phyloP scores from a whole-genome alignment of 2,329 filamentous ascomycete genomes.

The Stenocarpella maydis region DNA sequence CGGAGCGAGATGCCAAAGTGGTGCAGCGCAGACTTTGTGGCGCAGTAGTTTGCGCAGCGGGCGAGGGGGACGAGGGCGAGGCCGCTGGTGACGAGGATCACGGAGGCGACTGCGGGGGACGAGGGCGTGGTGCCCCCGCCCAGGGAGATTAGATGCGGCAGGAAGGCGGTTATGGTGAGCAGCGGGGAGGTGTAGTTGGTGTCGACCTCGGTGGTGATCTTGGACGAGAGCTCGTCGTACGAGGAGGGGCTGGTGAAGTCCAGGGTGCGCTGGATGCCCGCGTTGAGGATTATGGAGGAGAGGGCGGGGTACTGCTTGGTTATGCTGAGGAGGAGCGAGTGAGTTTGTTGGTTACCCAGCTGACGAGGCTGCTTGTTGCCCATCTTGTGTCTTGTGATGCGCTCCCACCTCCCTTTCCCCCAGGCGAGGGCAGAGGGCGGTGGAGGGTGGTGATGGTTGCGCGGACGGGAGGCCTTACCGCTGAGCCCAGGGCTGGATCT shows the following conservation, averaged over 20 bases:
- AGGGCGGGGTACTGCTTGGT: slow-evolving; percentile 54
- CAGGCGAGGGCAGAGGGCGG: too few species aligned
- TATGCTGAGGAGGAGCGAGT: slow-evolving; percentile 41
- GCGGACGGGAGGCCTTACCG: slow-evolving; percentile 43
- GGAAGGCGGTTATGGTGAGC: slow-evolving; percentile 53
- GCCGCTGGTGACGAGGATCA: slow-evolving; percentile 51
- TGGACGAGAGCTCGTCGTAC: slow-evolving; percentile 37
- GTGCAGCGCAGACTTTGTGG: slow-evolving; percentile 62
- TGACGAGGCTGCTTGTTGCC: too few species aligned
- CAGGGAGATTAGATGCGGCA: slow-evolving; percentile 51
- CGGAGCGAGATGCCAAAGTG: slow-evolving; percentile 49
- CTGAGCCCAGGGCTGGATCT: slow-evolving; percentile 52
- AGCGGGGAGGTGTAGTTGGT: slow-evolving; percentile 58
- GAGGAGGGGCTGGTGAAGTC: slow-evolving; percentile 54
- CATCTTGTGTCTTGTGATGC: too few species aligned
- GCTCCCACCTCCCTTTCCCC: too few species aligned
- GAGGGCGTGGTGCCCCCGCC: too few species aligned
- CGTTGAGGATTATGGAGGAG: slow-evolving; percentile 65
- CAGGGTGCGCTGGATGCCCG: slow-evolving; percentile 59
- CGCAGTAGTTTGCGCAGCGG: slow-evolving; percentile 59
- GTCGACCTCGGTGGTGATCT: slow-evolving; percentile 52
- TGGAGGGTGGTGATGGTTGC: too few species aligned
- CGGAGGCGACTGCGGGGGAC: slow-evolving; percentile 34
- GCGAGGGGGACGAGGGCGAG: slow-evolving; percentile 57
- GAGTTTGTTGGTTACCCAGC: not conserved